Conservation (phyloP, 106 monocot genomes). For the Posidonia australis region DNA sequence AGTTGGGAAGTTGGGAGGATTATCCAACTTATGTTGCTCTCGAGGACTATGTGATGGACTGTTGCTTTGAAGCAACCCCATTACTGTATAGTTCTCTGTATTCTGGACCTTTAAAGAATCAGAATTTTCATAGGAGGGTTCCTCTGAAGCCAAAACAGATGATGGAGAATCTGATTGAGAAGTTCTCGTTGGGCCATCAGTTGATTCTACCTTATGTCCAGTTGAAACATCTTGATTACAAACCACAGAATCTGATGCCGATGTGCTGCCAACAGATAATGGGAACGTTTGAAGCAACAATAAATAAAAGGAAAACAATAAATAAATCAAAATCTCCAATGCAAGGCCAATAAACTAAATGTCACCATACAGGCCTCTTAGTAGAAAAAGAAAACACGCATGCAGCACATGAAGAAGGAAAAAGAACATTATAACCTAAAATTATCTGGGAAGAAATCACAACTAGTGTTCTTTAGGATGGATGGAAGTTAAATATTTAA, state of each 20-base stretch:
- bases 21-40: slow-evolving; percentile 16
- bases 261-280: slow-evolving; percentile 18
- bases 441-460: too few relatives aligned
- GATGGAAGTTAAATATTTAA: too few relatives aligned
- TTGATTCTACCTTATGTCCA: slow-evolving; percentile 17
- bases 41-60: slow-evolving; percentile 28
- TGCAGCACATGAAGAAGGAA: too few relatives aligned
- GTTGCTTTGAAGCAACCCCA: slow-evolving; percentile 34
- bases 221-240: slow-evolving; percentile 14
- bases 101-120: slow-evolving; percentile 17
- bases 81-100: slow-evolving; percentile 34
- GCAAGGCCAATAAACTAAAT: too few relatives aligned
- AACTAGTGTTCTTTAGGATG: too few relatives aligned
- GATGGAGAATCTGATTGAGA: slow-evolving; percentile 22
- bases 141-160: slow-evolving; percentile 19
- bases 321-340: too few relatives aligned
- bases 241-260: slow-evolving; percentile 14
- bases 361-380: too few relatives aligned
- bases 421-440: too few relatives aligned
- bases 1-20: slow-evolving; percentile 21
- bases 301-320: neutral
- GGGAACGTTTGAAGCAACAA: neutral
- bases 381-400: too few relatives aligned
- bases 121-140: slow-evolving; percentile 9
- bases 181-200: slow-evolving; percentile 14